These are phyloP conservation scores for Exophiala sp. DNA, from an alignment of 2,329 filamentous ascomycete species.

Conservation along the genomic window DNA sequence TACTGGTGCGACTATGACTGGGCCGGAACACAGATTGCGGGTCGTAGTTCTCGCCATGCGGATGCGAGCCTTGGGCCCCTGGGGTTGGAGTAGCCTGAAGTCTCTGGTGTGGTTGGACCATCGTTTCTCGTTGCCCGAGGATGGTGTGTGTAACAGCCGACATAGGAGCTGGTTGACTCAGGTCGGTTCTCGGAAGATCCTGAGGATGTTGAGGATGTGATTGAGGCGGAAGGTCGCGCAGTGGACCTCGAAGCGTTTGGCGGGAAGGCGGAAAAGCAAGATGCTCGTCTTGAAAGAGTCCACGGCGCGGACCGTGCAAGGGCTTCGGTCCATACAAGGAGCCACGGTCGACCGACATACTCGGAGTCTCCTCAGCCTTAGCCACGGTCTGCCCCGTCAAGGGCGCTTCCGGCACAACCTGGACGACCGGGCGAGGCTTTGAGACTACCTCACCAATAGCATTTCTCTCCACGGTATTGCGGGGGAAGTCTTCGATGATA, in stretches of 20 bases:
- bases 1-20: conserved; percentile 22
- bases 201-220: conserved; percentile 19
- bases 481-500: conserved; percentile 27
- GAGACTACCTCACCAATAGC: conserved; percentile 19
- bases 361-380: conserved; percentile 34
- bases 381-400: conserved; percentile 6
- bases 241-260: conserved; percentile 33
- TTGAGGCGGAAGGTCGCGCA: conserved; percentile 32
- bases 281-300: conserved; percentile 42
- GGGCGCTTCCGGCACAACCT: conserved; percentile 13
- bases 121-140: conserved; percentile 15
- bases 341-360: conserved; percentile 30
- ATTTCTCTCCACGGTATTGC: conserved; percentile 19
- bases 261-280: conserved; percentile 30
- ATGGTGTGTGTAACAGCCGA: conserved; percentile 5
- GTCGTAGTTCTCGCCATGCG: conserved; percentile 17
- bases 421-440: conserved; percentile 15
- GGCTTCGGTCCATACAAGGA: conserved; percentile 32
- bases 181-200: conserved; percentile 13
- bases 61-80: conserved; percentile 9
- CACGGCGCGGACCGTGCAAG: conserved; percentile 39
- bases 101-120: conserved; percentile 11
- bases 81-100: conserved; percentile 9
- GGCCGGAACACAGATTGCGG: conserved; percentile 15
- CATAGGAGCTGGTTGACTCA: conserved; percentile 12